Base-by-base conservation (phyloP, 176 grass and related monocot species). In the Zizania latifolia region DNA sequence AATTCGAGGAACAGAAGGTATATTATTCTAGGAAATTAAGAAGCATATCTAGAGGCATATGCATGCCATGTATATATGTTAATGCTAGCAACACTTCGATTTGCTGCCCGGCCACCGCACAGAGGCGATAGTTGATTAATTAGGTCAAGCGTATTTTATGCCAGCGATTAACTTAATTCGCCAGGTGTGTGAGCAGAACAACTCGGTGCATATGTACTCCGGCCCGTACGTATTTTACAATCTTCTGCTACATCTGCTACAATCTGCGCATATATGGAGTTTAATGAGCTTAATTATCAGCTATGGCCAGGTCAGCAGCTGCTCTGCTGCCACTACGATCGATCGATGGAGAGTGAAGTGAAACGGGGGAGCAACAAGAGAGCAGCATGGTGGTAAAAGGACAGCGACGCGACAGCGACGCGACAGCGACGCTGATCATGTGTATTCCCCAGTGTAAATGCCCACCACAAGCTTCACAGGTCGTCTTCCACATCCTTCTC, bases 341-440 rank as follows among this genome's bases (percentile, higher is more conserved):
- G 26, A 19, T 27, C 62, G 48, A 36, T 44, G 57, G 68, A 66
- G 81, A 57, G 36, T 53, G 66, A 84, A 63, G 67, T n/a, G 62
- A 61, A 41, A 56, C 48, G 43, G 70, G 67, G 67, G 45, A 63
- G 53, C 83, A 79, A 54, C 53, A 69, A n/a, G 15, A 7, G 57
- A 4, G 21, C 39, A 46, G 81, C 44, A 53, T 68, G 59, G 67
- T 68, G 80, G 85, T 83, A 68, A 87, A 87, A 78, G 32, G 68
- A 87, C 74, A 64, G 74, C 58, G 85, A 61, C 53, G 55, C 50
- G 85, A 87, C 59, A 64, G 74, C 58, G 85, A 61, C 53, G 55
- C 50, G 85, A 87, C 59, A 79, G 68, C 61, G 85, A 79, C 74
- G 80, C 68, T 30, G 80, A 79, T 68, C 85, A 87, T 87, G 73